Evolutionary conservation across 2,329 filamentous ascomycete species (phyloP).

Genomic region (Pseudocercospora musae): DNA sequence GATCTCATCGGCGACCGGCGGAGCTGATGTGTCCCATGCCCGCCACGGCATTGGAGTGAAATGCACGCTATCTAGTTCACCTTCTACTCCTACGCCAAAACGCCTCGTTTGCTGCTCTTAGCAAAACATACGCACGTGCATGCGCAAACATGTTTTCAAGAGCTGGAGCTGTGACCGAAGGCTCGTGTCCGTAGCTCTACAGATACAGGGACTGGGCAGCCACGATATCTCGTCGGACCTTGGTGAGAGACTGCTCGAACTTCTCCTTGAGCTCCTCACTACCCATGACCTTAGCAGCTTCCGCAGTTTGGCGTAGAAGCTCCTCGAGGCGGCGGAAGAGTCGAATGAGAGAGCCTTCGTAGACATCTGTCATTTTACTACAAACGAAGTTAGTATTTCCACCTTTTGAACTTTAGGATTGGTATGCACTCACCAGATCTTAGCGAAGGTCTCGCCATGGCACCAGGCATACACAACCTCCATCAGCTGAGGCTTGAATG

Average conservation of each 20-base stretch:
- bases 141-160: too few species aligned
- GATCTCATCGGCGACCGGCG: background rate
- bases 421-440: slow-evolving; percentile 71
- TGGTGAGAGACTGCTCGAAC: slow-evolving; percentile 80
- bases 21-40: background rate
- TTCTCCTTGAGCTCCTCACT: slow-evolving; percentile 89
- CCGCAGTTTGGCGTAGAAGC: slow-evolving; percentile 87
- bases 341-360: slow-evolving; percentile 93
- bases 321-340: slow-evolving; percentile 95
- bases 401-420: background rate
- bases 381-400: background rate
- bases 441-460: slow-evolving; percentile 81
- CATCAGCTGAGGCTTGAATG: slow-evolving; percentile 94
- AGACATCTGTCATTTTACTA: slow-evolving; percentile 98
- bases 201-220: slow-evolving; percentile 91
- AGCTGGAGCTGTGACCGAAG: background rate
- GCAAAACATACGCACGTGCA: background rate
- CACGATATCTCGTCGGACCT: slow-evolving; percentile 90
- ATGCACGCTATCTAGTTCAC: background rate
- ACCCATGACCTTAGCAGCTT: slow-evolving; percentile 97
- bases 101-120: background rate
- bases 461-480: slow-evolving; percentile 93
- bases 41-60: background rate
- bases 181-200: slow-evolving; percentile 41
- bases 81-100: background rate